Evolutionary conservation across 371 early-diverging fungal species (phyloP), one percentile per base, ranked within the genome.

Genomic region (Cokeromyces recurvatus): DNA sequence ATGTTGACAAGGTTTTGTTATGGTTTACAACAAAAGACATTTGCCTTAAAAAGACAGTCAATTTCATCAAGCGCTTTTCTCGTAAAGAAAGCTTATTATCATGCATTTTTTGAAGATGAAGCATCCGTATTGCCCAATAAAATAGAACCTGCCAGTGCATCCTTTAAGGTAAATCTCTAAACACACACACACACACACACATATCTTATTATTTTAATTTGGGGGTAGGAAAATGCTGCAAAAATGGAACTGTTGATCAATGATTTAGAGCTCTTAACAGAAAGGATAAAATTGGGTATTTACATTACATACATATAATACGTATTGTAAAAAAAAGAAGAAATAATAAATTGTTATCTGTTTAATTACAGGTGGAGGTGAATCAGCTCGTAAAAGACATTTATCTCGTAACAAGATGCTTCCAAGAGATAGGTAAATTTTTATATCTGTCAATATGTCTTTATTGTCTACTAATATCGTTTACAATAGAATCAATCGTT

Each of bases 281-380:
- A 75, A 27, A 82, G 85, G 64, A 87, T 92, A 51, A 81, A 81
- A 55, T 77, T 80, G 31, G 92, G 92, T 89, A 81, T 43, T 56
- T 29, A 27, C 29, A 27, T 22, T n/a, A n/a, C n/a, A n/a, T n/a
- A n/a, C n/a, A n/a, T n/a, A n/a, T n/a, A n/a, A n/a, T n/a, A n/a
- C n/a, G n/a, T n/a, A n/a, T n/a, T 32, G 6, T 49, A 43, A 38
- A 37, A 44, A 31, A 21, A 23, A 20, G 35, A 9, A 34, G 37
- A 14, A 27, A 43, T 32, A 32, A 2, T 32, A 45, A 39, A 17
- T 21, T 58, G 11, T 29, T 27, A 32, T 19, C 23, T 10, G 5
- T 5, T n/a, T n/a, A n/a, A n/a, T 37, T 27, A 37, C 54, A 85
- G 98, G 98, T 44, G 98, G 98, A 52, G 94, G 94, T 37, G 88